phyloP scores from a whole-genome alignment of 164 flowering plant species.

The Tinospora cordifolia region DNA sequence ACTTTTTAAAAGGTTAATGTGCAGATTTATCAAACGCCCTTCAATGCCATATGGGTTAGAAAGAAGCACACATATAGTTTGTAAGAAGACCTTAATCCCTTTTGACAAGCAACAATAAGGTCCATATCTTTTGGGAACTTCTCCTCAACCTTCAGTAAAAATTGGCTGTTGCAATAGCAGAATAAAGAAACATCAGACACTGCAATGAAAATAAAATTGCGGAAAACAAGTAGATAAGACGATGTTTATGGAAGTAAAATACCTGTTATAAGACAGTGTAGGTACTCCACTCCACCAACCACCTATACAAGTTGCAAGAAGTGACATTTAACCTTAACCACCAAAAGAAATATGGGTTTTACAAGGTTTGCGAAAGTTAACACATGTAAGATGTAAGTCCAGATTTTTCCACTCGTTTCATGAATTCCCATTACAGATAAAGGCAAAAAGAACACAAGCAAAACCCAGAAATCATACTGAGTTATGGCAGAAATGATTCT shows the following conservation, averaged over 20 bases:
- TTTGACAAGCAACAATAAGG: constrained; percentile 94
- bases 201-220: background rate
- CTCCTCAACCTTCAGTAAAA: constrained; percentile 58
- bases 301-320: constrained; percentile 35
- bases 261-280: constrained; percentile 61
- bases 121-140: constrained; percentile 68
- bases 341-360: background rate
- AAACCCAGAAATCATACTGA: too few species aligned
- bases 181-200: background rate
- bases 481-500: too few species aligned
- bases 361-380: background rate
- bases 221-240: constrained; percentile 1
- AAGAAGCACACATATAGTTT: background rate
- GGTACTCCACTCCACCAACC: constrained; percentile 99
- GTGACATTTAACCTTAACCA: background rate
- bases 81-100: constrained; percentile 70
- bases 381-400: too few species aligned
- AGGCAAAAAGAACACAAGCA: too few species aligned
- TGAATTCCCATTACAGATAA: too few species aligned
- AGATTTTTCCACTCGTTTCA: too few species aligned
- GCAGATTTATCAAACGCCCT: background rate
- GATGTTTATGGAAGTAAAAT: constrained; percentile 15
- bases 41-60: background rate
- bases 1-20: background rate
- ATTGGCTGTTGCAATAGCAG: constrained; percentile 42